These are phyloP conservation scores for Chondrostereum purpureum DNA, from an alignment of 1,284 basidiomycete species.

Conservation along the genomic window DNA sequence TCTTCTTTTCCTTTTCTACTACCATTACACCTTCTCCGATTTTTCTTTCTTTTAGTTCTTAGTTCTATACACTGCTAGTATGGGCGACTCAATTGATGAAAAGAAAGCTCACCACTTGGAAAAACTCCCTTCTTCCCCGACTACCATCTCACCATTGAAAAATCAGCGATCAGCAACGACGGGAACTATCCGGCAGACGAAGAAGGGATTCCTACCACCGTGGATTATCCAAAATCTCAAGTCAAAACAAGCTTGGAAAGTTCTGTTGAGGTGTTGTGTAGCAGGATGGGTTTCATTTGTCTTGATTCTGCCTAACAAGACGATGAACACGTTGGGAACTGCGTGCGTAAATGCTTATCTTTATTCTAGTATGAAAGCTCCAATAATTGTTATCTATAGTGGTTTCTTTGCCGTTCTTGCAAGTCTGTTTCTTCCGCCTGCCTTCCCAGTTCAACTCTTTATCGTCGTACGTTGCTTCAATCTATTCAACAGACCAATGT, in stretches of 20 bases:
- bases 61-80: too few relatives aligned
- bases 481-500: too few relatives aligned
- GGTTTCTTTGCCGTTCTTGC: constrained; percentile 19
- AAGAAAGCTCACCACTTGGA: not conserved
- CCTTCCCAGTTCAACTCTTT: constrained; percentile 22
- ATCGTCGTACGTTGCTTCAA: constrained; percentile 16
- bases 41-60: too few relatives aligned
- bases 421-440: constrained; percentile 21
- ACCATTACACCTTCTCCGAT: too few relatives aligned
- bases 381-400: constrained; percentile 8
- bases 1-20: too few relatives aligned
- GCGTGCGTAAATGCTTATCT: constrained; percentile 14
- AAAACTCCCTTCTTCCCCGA: not conserved
- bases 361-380: not conserved
- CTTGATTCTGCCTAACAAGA: constrained; percentile 19
- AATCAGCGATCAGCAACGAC: not conserved
- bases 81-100: too few relatives aligned
- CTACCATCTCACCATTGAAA: not conserved
- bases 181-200: not conserved
- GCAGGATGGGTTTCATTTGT: constrained; percentile 18
- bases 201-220: constrained; percentile 9
- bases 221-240: constrained; percentile 18
- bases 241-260: constrained; percentile 17
- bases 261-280: constrained; percentile 19
- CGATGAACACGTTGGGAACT: constrained; percentile 18